Evolutionary conservation across 75 land plant genomes (phyloP).

Genomic region (Picea sitchensis): DNA sequence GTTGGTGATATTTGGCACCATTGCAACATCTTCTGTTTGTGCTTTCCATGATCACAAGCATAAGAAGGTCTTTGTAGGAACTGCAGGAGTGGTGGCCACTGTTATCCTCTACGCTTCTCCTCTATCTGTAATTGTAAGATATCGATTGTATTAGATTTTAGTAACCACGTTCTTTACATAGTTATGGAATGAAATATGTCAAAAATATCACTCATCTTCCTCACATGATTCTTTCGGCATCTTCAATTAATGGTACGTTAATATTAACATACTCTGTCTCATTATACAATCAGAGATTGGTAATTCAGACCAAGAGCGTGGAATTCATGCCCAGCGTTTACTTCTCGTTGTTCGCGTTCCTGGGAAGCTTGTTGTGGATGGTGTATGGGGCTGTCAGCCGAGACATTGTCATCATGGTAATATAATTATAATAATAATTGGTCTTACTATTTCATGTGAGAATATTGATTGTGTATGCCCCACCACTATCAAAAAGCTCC

Average conservation of each 20-base stretch:
- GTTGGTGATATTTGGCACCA: constrained; percentile 19
- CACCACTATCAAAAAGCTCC: no score
- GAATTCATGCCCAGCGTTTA: constrained; percentile 21
- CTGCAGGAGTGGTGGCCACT: constrained; percentile 34
- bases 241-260: no score
- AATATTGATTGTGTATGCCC: no score
- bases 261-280: no score
- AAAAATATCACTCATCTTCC: no score
- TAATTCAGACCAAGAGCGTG: constrained; percentile 17
- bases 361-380: constrained; percentile 16
- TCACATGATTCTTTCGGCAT: no score
- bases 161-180: no score
- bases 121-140: constrained; percentile 39
- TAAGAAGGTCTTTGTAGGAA: constrained; percentile 44
- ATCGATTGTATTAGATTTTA: neutral
- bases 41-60: constrained; percentile 36
- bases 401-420: constrained; percentile 20
- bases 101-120: constrained; percentile 45
- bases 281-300: no score
- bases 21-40: constrained; percentile 22
- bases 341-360: constrained; percentile 16
- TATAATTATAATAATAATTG: neutral
- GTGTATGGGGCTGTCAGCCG: constrained; percentile 16
- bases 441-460: no score
- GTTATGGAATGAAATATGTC: no score